These are phyloP conservation scores for Metarhizium anisopliae DNA, from an alignment of 2,329 filamentous ascomycete genomes.

Conservation along the genomic window DNA sequence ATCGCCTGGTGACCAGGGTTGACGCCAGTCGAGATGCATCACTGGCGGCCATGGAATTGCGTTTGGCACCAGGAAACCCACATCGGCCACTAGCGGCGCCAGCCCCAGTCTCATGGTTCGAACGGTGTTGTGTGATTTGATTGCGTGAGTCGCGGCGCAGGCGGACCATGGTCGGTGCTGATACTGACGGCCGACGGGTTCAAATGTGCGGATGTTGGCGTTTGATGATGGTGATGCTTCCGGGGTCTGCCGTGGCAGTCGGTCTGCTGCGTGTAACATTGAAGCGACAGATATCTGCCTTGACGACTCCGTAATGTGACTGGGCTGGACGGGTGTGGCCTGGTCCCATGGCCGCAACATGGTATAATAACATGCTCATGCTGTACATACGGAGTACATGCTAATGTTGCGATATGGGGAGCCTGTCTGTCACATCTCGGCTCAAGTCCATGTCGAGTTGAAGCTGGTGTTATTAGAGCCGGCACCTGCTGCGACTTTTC, in stretches of 20 bases:
- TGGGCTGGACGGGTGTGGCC: no score
- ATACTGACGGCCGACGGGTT: neutral
- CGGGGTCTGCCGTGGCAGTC: neutral
- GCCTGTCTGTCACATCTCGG: neutral
- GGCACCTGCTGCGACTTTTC: neutral
- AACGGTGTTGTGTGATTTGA: neutral
- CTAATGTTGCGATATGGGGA: neutral
- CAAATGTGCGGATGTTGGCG: neutral
- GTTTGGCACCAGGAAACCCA: conserved; percentile 4
- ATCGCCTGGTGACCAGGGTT: conserved; percentile 6
- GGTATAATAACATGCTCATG: no score
- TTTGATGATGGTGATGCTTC: neutral
- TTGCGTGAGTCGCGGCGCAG: neutral
- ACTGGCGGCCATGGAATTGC: conserved; percentile 2
- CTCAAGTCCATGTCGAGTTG: neutral
- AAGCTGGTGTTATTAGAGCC: neutral
- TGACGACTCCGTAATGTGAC: no score
- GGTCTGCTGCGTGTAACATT: no score
- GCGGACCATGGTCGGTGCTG: neutral
- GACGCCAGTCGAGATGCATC: conserved; percentile 1
- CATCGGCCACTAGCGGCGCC: conserved; percentile 1
- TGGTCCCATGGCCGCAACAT: no score
- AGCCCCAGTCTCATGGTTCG: neutral
- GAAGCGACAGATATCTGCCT: no score
- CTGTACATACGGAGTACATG: neutral